phyloP scores from a whole-genome alignment of 2,329 filamentous ascomycete species.

The Aspergillus floridensis region DNA sequence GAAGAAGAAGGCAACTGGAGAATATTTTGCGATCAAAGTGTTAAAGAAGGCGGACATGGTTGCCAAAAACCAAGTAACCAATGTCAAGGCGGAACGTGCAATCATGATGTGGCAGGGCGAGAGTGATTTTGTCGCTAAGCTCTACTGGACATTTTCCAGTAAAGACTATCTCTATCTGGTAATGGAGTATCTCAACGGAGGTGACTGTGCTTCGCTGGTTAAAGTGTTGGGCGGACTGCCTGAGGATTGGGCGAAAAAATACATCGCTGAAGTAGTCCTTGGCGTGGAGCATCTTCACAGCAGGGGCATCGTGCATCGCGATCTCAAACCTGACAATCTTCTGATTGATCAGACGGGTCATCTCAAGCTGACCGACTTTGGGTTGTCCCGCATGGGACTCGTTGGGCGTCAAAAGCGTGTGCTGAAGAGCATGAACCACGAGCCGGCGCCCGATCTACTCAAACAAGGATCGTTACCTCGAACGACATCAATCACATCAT shows the following conservation, averaged over 20 bases:
- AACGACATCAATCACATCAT: conserved; percentile 81
- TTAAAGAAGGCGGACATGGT: conserved; percentile 99
- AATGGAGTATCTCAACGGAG: conserved; percentile 98
- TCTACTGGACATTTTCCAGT: conserved; percentile 99
- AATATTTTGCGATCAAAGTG: conserved; percentile 98
- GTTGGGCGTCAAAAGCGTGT: conserved; percentile 95
- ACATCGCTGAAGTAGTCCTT: conserved; percentile 92
- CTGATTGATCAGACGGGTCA: conserved; percentile 96
- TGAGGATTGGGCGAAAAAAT: conserved; percentile 98
- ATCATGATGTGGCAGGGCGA: conserved; percentile 99
- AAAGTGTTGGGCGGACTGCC: conserved; percentile 88
- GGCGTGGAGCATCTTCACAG: conserved; percentile 94
- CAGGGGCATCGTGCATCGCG: conserved; percentile 91
- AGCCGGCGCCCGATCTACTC: conserved; percentile 86
- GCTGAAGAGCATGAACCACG: conserved; percentile 66
- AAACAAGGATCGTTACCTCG: conserved; percentile 90
- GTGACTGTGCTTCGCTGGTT: conserved; percentile 93
- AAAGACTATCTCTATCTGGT: conserved; percentile 98
- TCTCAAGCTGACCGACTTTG: conserved; percentile 95
- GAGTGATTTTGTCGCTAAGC: conserved; percentile 96
- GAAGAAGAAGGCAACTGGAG: conserved; percentile 97
- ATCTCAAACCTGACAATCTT: conserved; percentile 94
- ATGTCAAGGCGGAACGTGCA: conserved; percentile 95
- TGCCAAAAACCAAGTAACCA: conserved; percentile 98
- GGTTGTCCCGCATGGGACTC: conserved; percentile 92